A percentile compares a stretch with the other conserved stretches of the same genome.
These are phyloP conservation scores for Rhizopus stolonifer DNA, from an alignment of 371 early-diverging fungal genomes.

Conservation along the genomic window DNA sequence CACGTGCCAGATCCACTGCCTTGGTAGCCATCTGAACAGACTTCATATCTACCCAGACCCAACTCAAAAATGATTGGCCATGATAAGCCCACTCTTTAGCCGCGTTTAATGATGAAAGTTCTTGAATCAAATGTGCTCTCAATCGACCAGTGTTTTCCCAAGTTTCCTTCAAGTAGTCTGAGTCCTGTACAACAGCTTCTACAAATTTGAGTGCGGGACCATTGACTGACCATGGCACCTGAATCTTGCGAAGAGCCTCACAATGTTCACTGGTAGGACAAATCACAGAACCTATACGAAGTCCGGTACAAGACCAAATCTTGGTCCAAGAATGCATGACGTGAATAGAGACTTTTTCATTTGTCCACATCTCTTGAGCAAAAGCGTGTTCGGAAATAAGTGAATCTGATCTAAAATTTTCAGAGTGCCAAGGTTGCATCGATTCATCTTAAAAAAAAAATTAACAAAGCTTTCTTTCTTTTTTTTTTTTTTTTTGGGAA, in stretches of 20 bases:
- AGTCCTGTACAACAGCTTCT: conserved; percentile 71
- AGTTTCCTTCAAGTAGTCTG: conserved; percentile 67
- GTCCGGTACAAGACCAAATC: conserved; percentile 87
- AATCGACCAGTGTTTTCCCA: conserved; percentile 72
- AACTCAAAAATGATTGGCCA: conserved; percentile 76
- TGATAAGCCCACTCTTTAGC: conserved; percentile 62
- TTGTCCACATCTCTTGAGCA: conserved; percentile 51
- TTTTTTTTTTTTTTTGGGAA: background rate
- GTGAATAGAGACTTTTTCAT: conserved; percentile 71
- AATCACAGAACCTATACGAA: conserved; percentile 83
- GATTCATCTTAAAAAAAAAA: conserved; percentile 68
- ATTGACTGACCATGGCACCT: conserved; percentile 91
- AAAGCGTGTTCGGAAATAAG: conserved; percentile 66
- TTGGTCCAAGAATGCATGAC: conserved; percentile 92
- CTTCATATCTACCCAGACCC: conserved; percentile 82
- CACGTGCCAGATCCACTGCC: conserved; percentile 64
- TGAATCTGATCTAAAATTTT: conserved; percentile 74
- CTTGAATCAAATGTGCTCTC: conserved; percentile 62
- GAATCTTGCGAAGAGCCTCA: conserved; percentile 66
- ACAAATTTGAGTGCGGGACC: conserved; percentile 78
- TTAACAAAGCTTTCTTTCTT: too few species aligned
- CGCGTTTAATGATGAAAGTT: conserved; percentile 36
- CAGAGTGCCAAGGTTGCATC: conserved; percentile 86
- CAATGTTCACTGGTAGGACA: conserved; percentile 76
- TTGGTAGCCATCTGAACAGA: conserved; percentile 51